These are phyloP conservation scores for Coemansia sp. DNA, from an alignment of 371 early-diverging fungal genomes.

Conservation along the genomic window DNA sequence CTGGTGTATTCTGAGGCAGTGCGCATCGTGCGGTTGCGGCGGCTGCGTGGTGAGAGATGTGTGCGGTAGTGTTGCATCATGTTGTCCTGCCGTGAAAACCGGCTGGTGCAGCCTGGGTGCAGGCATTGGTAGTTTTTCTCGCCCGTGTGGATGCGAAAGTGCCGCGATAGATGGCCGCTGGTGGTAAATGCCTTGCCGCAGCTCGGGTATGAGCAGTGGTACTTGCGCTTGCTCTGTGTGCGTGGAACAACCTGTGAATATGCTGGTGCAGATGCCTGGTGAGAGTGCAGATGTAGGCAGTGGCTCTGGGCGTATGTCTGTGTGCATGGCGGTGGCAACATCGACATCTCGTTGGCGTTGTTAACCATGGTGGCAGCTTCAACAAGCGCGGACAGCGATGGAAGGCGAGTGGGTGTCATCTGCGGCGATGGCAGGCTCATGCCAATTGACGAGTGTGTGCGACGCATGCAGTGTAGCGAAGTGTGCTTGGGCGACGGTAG, in stretches of 20 bases:
- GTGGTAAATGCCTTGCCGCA: constrained; percentile 45
- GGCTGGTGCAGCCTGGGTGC: constrained; percentile 72
- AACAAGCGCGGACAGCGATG: constrained; percentile 22
- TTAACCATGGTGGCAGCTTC: constrained; percentile 13
- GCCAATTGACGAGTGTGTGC: no score
- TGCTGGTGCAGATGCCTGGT: neutral
- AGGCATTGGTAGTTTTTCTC: constrained; percentile 84
- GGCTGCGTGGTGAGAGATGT: constrained; percentile 69
- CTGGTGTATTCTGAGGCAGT: neutral
- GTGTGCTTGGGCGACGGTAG: constrained; percentile 5
- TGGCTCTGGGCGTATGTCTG: constrained; percentile 4
- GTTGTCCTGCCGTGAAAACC: constrained; percentile 83
- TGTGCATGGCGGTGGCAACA: neutral
- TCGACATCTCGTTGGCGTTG: constrained; percentile 1
- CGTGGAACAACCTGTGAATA: constrained; percentile 12
- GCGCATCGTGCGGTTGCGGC: constrained; percentile 44
- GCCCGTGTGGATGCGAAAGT: constrained; percentile 87
- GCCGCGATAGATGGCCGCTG: constrained; percentile 83
- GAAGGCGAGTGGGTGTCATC: constrained; percentile 19
- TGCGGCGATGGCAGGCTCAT: constrained; percentile 5
- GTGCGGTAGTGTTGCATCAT: constrained; percentile 88
- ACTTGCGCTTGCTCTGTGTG: constrained; percentile 34
- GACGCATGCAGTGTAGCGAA: no score
- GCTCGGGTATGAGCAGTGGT: constrained; percentile 18
- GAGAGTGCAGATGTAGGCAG: neutral